Evolutionary conservation across 345 rosid species (phyloP).

Genomic region (Odontarrhena argentea): DNA sequence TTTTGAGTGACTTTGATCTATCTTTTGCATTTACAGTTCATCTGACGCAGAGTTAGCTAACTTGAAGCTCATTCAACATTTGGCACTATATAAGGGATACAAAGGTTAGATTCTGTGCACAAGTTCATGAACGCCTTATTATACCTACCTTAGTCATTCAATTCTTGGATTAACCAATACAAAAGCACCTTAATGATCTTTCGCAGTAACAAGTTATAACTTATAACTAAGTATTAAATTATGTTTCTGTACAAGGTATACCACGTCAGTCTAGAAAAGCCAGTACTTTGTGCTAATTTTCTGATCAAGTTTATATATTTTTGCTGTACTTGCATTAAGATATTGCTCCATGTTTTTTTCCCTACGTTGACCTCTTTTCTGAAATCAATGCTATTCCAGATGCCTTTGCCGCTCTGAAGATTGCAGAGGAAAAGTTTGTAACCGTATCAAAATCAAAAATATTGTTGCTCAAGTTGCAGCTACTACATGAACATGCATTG

Average conservation of each 20-base stretch:
- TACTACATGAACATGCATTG: conserved; percentile 87
- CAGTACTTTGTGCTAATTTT: conserved; percentile 1
- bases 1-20: conserved; percentile 7
- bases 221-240: not conserved
- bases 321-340: conserved; percentile 11
- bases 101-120: conserved; percentile 61
- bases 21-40: conserved; percentile 52
- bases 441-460: conserved; percentile 78
- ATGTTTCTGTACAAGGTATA: conserved; percentile 20
- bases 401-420: conserved; percentile 88
- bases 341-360: conserved; percentile 18
- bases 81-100: conserved; percentile 84
- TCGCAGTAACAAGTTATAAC: not conserved
- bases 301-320: conserved; percentile 1
- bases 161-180: conserved; percentile 20
- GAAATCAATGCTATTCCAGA: conserved; percentile 45
- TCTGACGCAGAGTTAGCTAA: conserved; percentile 86
- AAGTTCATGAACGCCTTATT: conserved; percentile 26
- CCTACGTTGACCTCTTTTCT: conserved; percentile 27
- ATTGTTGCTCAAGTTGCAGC: conserved; percentile 78
- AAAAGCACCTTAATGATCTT: conserved; percentile 17
- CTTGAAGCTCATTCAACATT: conserved; percentile 87
- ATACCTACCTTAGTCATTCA: conserved; percentile 16
- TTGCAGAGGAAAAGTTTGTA: conserved; percentile 75
- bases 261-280: conserved; percentile 9